These are phyloP conservation scores for Rhodocollybia butyracea DNA, from an alignment of 768 basidiomycete species.

Conservation along the genomic window DNA sequence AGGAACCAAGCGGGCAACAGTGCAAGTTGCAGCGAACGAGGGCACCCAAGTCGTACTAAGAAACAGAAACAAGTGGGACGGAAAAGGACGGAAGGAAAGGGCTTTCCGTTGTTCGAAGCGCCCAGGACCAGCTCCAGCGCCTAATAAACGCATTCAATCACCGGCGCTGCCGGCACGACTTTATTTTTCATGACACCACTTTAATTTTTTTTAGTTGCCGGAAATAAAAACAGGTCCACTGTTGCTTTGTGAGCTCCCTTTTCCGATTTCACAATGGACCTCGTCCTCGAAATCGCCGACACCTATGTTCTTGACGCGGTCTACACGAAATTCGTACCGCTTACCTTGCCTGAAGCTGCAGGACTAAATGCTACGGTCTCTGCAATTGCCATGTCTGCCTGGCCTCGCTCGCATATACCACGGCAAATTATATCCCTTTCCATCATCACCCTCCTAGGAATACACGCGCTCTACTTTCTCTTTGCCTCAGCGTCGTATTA, in stretches of 20 bases:
- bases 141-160: too few species aligned
- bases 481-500: conserved; percentile 84
- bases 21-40: too few species aligned
- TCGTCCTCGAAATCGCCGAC: conserved; percentile 72
- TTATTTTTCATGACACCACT: conserved; percentile 2
- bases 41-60: too few species aligned
- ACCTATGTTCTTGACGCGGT: conserved; percentile 70
- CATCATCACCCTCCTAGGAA: conserved; percentile 73
- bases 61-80: too few species aligned
- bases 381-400: conserved; percentile 54
- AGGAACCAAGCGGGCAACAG: too few species aligned
- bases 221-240: not conserved
- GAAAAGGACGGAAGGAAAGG: too few species aligned
- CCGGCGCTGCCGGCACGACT: not conserved
- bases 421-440: conserved; percentile 75
- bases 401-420: conserved; percentile 81
- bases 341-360: conserved; percentile 43
- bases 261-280: conserved; percentile 59
- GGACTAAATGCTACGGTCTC: conserved; percentile 27
- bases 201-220: not conserved
- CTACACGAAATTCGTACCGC: conserved; percentile 76
- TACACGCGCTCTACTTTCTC: conserved; percentile 82
- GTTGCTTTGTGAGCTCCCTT: not conserved
- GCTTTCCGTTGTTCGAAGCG: too few species aligned
- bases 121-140: too few species aligned